Evolutionary conservation across 2,329 filamentous ascomycete genomes (phyloP).

Genomic region (Penicillium sp.): DNA sequence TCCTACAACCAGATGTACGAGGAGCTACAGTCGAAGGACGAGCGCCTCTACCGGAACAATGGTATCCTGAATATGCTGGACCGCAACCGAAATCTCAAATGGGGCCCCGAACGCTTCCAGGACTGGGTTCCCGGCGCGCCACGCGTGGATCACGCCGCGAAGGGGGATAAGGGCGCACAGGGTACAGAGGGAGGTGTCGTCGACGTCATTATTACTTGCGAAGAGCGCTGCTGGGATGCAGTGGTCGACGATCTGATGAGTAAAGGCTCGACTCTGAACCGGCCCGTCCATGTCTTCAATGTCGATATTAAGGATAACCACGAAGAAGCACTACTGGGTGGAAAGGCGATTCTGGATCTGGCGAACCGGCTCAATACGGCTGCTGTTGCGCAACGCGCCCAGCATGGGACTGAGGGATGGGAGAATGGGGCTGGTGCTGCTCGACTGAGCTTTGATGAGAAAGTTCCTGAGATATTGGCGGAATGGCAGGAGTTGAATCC

Average conservation of each 20-base stretch:
- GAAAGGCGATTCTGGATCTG: conserved; percentile 86
- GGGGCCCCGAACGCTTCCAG: conserved; percentile 95
- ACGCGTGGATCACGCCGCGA: conserved; percentile 68
- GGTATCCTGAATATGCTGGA: conserved; percentile 95
- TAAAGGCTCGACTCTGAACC: conserved; percentile 81
- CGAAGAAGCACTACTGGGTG: conserved; percentile 89
- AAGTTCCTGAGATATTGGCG: conserved; percentile 86
- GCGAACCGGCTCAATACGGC: conserved; percentile 80
- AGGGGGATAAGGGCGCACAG: conserved; percentile 70
- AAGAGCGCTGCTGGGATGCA: conserved; percentile 97
- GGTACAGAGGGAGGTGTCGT: conserved; percentile 88
- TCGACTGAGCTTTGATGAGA: conserved; percentile 81
- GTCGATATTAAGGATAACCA: conserved; percentile 98
- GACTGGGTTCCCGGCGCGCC: conserved; percentile 92
- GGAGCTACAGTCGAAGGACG: conserved; percentile 83
- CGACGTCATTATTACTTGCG: conserved; percentile 94
- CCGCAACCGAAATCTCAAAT: conserved; percentile 88
- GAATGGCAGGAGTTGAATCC: conserved; percentile 96
- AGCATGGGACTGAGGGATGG: conserved; percentile 65
- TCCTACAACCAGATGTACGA: conserved; percentile 95
- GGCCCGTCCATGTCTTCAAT: conserved; percentile 96
- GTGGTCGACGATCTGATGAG: conserved; percentile 91
- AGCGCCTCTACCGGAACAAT: conserved; percentile 83
- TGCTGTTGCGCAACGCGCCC: conserved; percentile 73
- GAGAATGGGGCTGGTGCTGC: conserved; percentile 67